A percentile compares a stretch with the other conserved stretches of the same genome.
Conservation (phyloP, 1,139 yeast genomes). For the Pichia sp. region DNA sequence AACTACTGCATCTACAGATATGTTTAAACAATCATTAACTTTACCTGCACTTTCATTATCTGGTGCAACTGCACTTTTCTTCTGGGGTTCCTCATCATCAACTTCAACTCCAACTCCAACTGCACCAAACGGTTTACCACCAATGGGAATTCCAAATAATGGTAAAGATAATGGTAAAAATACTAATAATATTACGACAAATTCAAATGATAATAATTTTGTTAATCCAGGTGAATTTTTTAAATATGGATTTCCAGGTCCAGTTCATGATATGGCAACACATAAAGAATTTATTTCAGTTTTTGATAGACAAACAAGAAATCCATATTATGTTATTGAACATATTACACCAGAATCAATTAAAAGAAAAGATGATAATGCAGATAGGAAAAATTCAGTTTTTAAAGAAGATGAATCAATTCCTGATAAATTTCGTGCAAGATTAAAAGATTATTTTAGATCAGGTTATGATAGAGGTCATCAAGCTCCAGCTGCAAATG, state of each 20-base stretch:
- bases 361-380: slow-evolving; percentile 37
- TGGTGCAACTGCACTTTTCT: slow-evolving; percentile 23
- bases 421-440: slow-evolving; percentile 70
- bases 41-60: slow-evolving; percentile 21
- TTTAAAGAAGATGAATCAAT: slow-evolving; percentile 85
- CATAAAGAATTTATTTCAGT: slow-evolving; percentile 77
- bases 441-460: slow-evolving; percentile 79
- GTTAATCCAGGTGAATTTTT: slow-evolving; percentile 70
- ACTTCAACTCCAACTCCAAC: slow-evolving; percentile 14
- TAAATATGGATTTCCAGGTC: slow-evolving; percentile 93
- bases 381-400: slow-evolving; percentile 72
- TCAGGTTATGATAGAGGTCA: slow-evolving; percentile 98
- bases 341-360: slow-evolving; percentile 79
- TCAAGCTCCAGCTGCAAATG: slow-evolving; percentile 97
- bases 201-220: slow-evolving; percentile 16
- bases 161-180: slow-evolving; percentile 4
- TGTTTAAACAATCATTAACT: slow-evolving; percentile 16
- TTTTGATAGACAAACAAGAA: slow-evolving; percentile 76
- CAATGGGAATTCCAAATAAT: slow-evolving; percentile 12
- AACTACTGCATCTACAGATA: neutral
- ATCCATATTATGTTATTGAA: slow-evolving; percentile 82
- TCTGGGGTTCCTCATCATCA: slow-evolving; percentile 23
- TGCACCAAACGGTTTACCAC: slow-evolving; percentile 13
- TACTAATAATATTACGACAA: neutral
- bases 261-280: slow-evolving; percentile 73